Conservation (phyloP, 495 filamentous ascomycete genomes). For the Aspergillus wentii region DNA sequence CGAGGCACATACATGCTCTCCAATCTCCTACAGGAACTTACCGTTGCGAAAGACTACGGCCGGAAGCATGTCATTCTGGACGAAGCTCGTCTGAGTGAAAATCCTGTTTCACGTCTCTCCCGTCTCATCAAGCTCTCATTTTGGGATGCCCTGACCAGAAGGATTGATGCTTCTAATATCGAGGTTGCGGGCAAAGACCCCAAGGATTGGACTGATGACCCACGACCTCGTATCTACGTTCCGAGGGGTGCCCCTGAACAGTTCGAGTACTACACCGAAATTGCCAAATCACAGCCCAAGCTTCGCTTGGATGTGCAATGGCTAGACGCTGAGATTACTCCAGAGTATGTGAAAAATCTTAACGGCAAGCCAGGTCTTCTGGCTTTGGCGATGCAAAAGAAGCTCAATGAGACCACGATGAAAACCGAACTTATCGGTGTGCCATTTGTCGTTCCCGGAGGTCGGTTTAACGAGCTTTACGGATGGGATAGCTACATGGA, state of each 20-base stretch:
- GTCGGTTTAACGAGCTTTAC: slow-evolving; percentile 95
- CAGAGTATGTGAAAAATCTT: slow-evolving; percentile 66
- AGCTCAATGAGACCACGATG: slow-evolving; percentile 56
- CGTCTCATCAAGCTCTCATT: slow-evolving; percentile 83
- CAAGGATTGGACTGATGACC: slow-evolving; percentile 87
- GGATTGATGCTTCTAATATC: slow-evolving; percentile 85
- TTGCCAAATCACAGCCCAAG: slow-evolving; percentile 71
- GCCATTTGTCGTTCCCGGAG: slow-evolving; percentile 93
- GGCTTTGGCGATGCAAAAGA: slow-evolving; percentile 82
- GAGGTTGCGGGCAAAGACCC: slow-evolving; percentile 78
- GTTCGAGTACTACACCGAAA: slow-evolving; percentile 74
- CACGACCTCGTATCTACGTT: slow-evolving; percentile 86
- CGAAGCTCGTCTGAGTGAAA: slow-evolving; percentile 82
- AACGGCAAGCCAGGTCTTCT: slow-evolving; percentile 84
- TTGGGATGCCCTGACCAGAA: slow-evolving; percentile 82
- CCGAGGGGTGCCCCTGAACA: slow-evolving; percentile 82
- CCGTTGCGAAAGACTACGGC: slow-evolving; percentile 80
- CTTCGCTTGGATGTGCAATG: slow-evolving; percentile 80
- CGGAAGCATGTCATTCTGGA: slow-evolving; percentile 82
- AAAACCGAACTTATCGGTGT: slow-evolving; percentile 67
- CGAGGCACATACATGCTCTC: slow-evolving; percentile 95
- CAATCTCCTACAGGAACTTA: slow-evolving; percentile 90
- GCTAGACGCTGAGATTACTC: slow-evolving; percentile 65
- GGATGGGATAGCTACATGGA: slow-evolving; percentile 99
- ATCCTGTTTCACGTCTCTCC: slow-evolving; percentile 79